A percentile compares a stretch with the other conserved stretches of the same genome.
Evolutionary conservation across 129 eudicot genomes (phyloP).

Genomic region (Erigeron canadensis): DNA sequence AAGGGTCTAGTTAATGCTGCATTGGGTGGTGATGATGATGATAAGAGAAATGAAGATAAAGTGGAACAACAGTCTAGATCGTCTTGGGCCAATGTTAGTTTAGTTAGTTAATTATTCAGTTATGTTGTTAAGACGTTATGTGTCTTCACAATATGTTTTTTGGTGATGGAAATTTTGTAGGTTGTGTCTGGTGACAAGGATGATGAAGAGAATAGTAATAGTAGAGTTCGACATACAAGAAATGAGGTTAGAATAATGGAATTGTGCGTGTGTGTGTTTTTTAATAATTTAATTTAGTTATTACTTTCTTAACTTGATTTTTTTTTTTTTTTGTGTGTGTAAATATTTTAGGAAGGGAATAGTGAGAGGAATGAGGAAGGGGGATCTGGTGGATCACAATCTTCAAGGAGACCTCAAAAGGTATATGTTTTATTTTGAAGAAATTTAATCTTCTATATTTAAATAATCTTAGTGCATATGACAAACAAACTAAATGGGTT

Average conservation of each 20-base stretch:
- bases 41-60: constrained; percentile 25
- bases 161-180: constrained; percentile 37
- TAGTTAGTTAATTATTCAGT: not conserved
- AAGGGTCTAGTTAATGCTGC: constrained; percentile 72
- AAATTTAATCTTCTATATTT: too few relatives aligned
- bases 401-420: constrained; percentile 50
- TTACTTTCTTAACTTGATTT: not conserved
- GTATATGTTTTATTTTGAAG: constrained; percentile 16
- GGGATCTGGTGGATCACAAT: constrained; percentile 53
- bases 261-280: not conserved
- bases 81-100: constrained; percentile 74
- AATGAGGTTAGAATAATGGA: constrained; percentile 36
- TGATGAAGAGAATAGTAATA: constrained; percentile 24
- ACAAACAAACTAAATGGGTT: too few relatives aligned
- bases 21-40: constrained; percentile 39
- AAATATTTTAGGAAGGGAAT: constrained; percentile 37
- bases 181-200: constrained; percentile 79
- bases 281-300: constrained; percentile 5
- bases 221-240: constrained; percentile 28
- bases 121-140: too few relatives aligned
- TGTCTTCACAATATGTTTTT: too few relatives aligned
- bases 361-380: constrained; percentile 48
- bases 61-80: constrained; percentile 79
- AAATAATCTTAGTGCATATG: too few relatives aligned
- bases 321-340: not conserved